Base-by-base conservation (phyloP, 2,329 filamentous ascomycete species). In the Penicillium sp. region DNA sequence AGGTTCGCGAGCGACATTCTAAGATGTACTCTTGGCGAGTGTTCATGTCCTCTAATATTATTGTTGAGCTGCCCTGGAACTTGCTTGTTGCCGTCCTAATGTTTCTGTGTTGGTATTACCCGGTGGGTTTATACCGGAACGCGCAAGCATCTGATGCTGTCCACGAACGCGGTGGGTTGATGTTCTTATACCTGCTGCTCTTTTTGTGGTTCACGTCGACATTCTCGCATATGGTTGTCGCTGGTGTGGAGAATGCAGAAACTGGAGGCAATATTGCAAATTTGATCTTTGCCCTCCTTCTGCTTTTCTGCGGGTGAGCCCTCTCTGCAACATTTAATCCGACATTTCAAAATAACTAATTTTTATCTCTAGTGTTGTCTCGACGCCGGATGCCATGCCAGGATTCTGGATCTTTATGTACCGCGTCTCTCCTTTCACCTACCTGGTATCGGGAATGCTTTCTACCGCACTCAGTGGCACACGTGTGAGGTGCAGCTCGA, bases 21-120 rank as follows among this genome's bases (percentile, higher is more conserved):
- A 89, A 89, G 62, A 78, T 84, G 0, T 91, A 91, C 70, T 87
- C 83, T 0, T 91, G 88, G 88, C 80, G 82, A 55, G 84, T 60
- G 0, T 90, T 91, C 71, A 79, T 90, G 62, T 70, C 87, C 6
- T 80, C 84, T 64, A 88, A 89, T 64, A 80, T 90, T 45, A 41
- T 87, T 1, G 85, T 87, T 33, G 88, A 91, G 65, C 75, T 90
- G 1, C 85, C 86, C 0, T 91, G 79, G 68, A 76, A 81, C 30
- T 76, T 83, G 34, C 34, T 89, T 5, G 80, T 82, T 0, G 84
- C 80, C 4, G 71, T 62, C 13, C 65, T 88, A 9, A 77, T 82
- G 45, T 89, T 77, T 60, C 80, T 80, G 0, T 80, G 75, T 55
- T 88, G 84, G 74, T 89, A 88, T 75, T 89, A 87, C 58, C 79